These are phyloP conservation scores for Theileria annulata DNA, from an alignment of 169 alveolate genomes.

Conservation along the genomic window DNA sequence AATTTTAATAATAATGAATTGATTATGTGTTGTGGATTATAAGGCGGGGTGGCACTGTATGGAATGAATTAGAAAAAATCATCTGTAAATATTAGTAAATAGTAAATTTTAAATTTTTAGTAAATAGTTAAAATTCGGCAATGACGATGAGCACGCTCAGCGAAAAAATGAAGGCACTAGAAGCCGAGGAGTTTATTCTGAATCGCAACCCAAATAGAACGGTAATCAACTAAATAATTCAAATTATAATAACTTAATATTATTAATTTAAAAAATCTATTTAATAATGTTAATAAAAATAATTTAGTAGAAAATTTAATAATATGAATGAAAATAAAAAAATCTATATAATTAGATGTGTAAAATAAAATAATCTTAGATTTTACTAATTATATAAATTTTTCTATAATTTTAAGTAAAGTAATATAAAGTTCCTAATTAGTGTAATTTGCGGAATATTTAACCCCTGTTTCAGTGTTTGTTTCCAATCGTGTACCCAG, in stretches of 20 bases:
- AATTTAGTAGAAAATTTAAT: not conserved
- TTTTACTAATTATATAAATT: too few relatives aligned
- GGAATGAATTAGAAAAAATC: not conserved
- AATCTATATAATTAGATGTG: not conserved
- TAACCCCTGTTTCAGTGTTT: slow-evolving; percentile 31
- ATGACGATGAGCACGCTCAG: not conserved
- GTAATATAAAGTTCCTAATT: too few relatives aligned
- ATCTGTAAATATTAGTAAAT: not conserved
- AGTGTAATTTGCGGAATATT: not conserved
- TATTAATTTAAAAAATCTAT: not conserved
- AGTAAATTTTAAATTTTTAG: not conserved
- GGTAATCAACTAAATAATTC: not conserved
- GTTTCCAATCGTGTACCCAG: slow-evolving; percentile 88
- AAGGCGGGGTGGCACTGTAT: not conserved
- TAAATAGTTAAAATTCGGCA: not conserved
- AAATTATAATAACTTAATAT: not conserved
- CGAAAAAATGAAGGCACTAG: slow-evolving; percentile 48
- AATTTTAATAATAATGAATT: too few relatives aligned
- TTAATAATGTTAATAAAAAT: not conserved
- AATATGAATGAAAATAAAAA: not conserved
- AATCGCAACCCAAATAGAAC: slow-evolving; percentile 27
- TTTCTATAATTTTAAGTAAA: not conserved
- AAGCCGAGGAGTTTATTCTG: slow-evolving; percentile 43
- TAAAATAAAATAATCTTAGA: not conserved
- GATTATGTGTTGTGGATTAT: not conserved